Base-by-base conservation (phyloP, 2,329 filamentous ascomycete species). In the Penicillium sp. region DNA sequence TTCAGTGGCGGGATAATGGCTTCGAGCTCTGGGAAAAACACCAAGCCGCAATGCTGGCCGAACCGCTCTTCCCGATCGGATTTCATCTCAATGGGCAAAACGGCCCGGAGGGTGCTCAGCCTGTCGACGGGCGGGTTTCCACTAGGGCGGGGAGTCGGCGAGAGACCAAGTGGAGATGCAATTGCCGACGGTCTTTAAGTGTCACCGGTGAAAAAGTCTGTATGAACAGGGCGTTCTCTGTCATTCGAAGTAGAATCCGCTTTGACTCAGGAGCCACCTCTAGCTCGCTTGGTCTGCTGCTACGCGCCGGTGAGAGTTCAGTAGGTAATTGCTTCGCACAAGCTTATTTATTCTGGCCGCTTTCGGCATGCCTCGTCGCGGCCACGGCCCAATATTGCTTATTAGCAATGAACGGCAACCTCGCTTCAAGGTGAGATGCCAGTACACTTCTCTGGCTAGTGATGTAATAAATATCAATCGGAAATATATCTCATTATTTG, bases 121-220 rank as follows among this genome's bases (percentile, higher is more conserved):
- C 45, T 16, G 35, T 54, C 22, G 30, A 26, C 43, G 51, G 30
- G 30, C 33, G 49, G 49, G 37, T 35, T 52, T 35, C 8, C 25
- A 52, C 33, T 35, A 28, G 10, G 19, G 13, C 51, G 22, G 30
- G 22, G n/a, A 26, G 19, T 10, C 51, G 22, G 30, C 14, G n/a
- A 38, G 43, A 59, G 51, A 43, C 51, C 57, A 55, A 59, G 57
- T 59, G 57, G 57, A 55, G 57, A 33, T 37, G 7, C 33, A 55
- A 55, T 43, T 54, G 51, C 57, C 57, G 57, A 59, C 28, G 33
- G 51, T 40, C 51, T 55, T n/a, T 54, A 55, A 54, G 28, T 55
- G 57, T 59, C 57, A 49, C 57, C 57, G 57, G 57, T 59, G 51
- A 59, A 51, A 52, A 49, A 42, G 22, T 40, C 22, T 30, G n/a